A percentile compares a stretch with the other conserved stretches of the same genome.
Conservation (phyloP, 225 moss, liverwort and hornwort genomes). For the Takakia lepidozioides region DNA sequence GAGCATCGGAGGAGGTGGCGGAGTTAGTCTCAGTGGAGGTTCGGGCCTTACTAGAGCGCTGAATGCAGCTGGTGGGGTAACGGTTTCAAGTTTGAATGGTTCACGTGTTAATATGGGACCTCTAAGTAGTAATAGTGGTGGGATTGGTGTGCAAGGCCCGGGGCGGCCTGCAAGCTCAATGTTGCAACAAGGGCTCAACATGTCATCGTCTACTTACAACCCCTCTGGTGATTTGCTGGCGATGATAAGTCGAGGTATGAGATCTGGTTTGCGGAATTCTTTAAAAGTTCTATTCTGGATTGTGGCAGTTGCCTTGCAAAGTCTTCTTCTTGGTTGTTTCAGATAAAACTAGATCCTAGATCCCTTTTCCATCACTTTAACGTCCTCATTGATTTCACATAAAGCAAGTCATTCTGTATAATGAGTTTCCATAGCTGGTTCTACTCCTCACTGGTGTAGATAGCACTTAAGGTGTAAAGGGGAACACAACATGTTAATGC, state of each 20-base stretch:
- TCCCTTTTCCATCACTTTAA: no score
- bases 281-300: no score
- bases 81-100: constrained; percentile 73
- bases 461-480: no score
- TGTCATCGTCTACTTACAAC: constrained; percentile 85
- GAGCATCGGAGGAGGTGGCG: constrained; percentile 66
- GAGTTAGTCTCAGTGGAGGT: constrained; percentile 73
- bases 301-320: no score
- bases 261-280: no score
- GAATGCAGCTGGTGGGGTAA: constrained; percentile 70
- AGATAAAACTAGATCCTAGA: no score
- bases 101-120: constrained; percentile 96
- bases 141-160: constrained; percentile 90
- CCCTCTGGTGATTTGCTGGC: constrained; percentile 88
- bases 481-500: no score
- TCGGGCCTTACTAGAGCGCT: constrained; percentile 72
- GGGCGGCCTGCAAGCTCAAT: constrained; percentile 91
- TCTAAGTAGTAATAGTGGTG: constrained; percentile 70
- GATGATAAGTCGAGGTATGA: constrained; percentile 93
- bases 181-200: constrained; percentile 92
- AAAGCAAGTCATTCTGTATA: no score
- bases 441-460: no score
- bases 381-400: no score
- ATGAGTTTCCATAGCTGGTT: no score
- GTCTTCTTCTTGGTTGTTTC: no score